phyloP scores from a whole-genome alignment of 1,139 yeast species.

The Pichia sp. region DNA sequence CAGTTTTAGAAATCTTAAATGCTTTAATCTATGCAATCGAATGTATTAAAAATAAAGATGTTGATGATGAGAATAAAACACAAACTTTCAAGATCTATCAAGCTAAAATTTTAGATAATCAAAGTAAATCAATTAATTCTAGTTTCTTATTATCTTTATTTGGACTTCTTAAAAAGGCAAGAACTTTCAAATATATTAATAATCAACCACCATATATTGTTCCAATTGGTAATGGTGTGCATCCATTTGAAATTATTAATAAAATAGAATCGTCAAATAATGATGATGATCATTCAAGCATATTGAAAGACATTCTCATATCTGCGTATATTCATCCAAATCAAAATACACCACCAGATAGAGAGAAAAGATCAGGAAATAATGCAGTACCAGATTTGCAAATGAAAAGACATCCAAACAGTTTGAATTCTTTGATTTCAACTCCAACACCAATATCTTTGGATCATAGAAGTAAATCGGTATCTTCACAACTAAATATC shows the following conservation, averaged over 20 bases:
- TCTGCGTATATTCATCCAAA: conserved; percentile 26
- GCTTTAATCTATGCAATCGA: conserved; percentile 37
- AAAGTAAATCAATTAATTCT: conserved; percentile 12
- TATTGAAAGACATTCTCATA: conserved; percentile 16
- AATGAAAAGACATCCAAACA: not conserved
- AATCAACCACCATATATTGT: conserved; percentile 27
- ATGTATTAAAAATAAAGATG: conserved; percentile 30
- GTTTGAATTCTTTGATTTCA: not conserved
- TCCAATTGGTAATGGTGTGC: conserved; percentile 22
- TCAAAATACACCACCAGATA: not conserved
- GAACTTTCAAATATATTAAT: conserved; percentile 23
- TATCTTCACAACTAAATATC: not conserved
- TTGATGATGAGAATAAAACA: not conserved
- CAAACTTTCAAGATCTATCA: not conserved
- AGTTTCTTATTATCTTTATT: conserved; percentile 13
- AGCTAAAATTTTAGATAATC: conserved; percentile 7
- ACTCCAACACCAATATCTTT: not conserved
- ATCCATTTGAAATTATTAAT: conserved; percentile 23
- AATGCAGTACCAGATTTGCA: not conserved
- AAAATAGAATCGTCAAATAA: conserved; percentile 14
- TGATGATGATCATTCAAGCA: conserved; percentile 8
- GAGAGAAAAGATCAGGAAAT: not conserved
- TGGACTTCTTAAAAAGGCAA: conserved; percentile 22
- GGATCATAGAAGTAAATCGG: not conserved
- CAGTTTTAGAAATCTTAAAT: conserved; percentile 36